A percentile compares a stretch with the other conserved stretches of the same genome.
Evolutionary conservation across 192 early-diverging fungal genomes (phyloP).

Genomic region (Coemansia sp.): DNA sequence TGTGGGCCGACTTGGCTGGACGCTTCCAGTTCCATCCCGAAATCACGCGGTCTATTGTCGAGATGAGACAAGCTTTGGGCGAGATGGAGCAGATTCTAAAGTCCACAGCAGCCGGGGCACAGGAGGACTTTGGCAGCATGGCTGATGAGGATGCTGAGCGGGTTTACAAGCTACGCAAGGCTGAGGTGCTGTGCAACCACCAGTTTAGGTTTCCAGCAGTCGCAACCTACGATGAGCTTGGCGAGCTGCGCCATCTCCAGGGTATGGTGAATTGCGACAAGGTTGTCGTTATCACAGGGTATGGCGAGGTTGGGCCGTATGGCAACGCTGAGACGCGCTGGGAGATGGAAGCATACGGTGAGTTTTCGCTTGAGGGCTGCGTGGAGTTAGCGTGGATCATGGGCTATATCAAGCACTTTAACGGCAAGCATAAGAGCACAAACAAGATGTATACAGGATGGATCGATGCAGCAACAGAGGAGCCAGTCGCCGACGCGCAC

Average conservation of each 20-base stretch:
- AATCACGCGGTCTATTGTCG: not conserved
- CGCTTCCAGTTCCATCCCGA: slow-evolving; percentile 32
- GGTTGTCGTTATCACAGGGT: slow-evolving; percentile 88
- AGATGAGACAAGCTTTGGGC: slow-evolving; percentile 11
- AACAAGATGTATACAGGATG: slow-evolving; percentile 80
- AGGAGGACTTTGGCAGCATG: slow-evolving; percentile 18
- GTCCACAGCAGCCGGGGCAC: slow-evolving; percentile 6
- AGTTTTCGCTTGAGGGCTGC: slow-evolving; percentile 60
- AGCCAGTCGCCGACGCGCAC: slow-evolving; percentile 81
- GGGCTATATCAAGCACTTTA: slow-evolving; percentile 88
- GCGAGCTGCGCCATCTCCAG: slow-evolving; percentile 63
- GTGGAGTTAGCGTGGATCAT: slow-evolving; percentile 98
- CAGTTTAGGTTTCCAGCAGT: slow-evolving; percentile 83
- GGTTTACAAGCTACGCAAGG: slow-evolving; percentile 19
- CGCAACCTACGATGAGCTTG: slow-evolving; percentile 61
- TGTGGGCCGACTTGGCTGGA: slow-evolving; percentile 53
- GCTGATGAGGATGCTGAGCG: slow-evolving; percentile 23
- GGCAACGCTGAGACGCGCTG: slow-evolving; percentile 90
- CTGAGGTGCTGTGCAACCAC: slow-evolving; percentile 83
- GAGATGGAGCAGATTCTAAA: slow-evolving; percentile 10
- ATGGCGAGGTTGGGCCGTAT: slow-evolving; percentile 91
- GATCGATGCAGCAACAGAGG: slow-evolving; percentile 82
- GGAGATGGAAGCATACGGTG: slow-evolving; percentile 92
- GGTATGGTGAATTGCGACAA: slow-evolving; percentile 88
- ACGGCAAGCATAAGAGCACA: slow-evolving; percentile 72